These are phyloP conservation scores for Desmodesmus armatus DNA, from an alignment of 139 green algal genomes.

Conservation along the genomic window DNA sequence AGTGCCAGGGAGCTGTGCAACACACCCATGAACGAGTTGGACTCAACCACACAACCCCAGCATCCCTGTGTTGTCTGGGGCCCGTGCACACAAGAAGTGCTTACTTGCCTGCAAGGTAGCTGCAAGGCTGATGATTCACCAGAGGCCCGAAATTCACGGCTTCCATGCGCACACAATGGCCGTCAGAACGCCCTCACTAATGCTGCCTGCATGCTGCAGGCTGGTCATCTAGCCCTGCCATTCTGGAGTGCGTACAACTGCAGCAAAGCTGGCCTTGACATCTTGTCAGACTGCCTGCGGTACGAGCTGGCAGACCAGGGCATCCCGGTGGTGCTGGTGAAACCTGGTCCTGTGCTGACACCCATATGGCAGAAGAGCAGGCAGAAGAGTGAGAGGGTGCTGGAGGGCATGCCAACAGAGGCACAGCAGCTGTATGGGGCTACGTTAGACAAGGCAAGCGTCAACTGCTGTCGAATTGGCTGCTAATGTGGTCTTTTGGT, in stretches of 20 bases:
- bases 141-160: too few species aligned
- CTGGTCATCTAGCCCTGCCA: slow-evolving; percentile 22
- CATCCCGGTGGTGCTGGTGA: slow-evolving; percentile 24
- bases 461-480: neutral
- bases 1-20: neutral
- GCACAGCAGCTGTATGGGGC: slow-evolving; percentile 14
- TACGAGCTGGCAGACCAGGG: slow-evolving; percentile 22
- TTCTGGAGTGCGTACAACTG: slow-evolving; percentile 32
- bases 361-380: slow-evolving; percentile 39
- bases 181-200: too few species aligned
- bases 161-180: too few species aligned
- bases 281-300: slow-evolving; percentile 12
- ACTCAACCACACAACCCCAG: too few species aligned
- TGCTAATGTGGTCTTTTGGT: neutral
- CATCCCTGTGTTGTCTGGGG: too few species aligned
- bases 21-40: too few species aligned
- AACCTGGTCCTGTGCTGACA: slow-evolving; percentile 32
- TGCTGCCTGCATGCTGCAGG: slow-evolving; percentile 18
- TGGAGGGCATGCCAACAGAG: neutral
- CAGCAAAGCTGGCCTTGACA: slow-evolving; percentile 5
- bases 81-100: too few species aligned
- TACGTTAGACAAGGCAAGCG: neutral
- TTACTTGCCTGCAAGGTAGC: too few species aligned
- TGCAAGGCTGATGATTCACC: too few species aligned
- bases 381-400: neutral